Conservation (phyloP, 1,284 basidiomycete genomes). For the Ceratobasidium sp. region DNA sequence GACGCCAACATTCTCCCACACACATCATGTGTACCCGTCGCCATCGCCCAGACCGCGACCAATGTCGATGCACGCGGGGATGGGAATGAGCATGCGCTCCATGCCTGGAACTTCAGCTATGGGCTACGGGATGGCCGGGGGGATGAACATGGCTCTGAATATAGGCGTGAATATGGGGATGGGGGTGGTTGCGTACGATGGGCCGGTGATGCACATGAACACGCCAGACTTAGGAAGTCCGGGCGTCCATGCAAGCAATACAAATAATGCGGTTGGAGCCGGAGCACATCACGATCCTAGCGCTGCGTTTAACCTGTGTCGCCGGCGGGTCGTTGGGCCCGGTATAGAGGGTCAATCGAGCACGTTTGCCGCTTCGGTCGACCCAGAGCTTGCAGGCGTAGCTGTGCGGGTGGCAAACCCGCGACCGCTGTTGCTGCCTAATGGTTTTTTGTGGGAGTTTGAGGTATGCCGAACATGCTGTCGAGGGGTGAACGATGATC, state of each 20-base stretch:
- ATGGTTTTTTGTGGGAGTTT: conserved; percentile 45
- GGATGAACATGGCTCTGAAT: not conserved
- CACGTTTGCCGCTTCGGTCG: conserved; percentile 28
- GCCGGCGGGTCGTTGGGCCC: conserved; percentile 30
- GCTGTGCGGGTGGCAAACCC: conserved; percentile 38
- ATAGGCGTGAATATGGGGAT: conserved; percentile 1
- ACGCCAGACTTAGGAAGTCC: conserved; percentile 3
- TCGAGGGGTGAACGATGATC: not conserved
- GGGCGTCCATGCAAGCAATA: not conserved
- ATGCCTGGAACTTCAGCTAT: conserved; percentile 23
- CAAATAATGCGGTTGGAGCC: not conserved
- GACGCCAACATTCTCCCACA: conserved; percentile 33
- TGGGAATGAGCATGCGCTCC: conserved; percentile 25
- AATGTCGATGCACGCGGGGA: conserved; percentile 34
- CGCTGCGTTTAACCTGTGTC: conserved; percentile 36
- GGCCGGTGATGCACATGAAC: not conserved
- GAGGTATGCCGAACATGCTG: conserved; percentile 24
- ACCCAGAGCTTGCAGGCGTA: conserved; percentile 40
- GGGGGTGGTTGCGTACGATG: conserved; percentile 21
- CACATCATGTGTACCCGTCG: conserved; percentile 40
- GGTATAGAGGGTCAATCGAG: conserved; percentile 36
- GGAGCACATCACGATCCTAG: conserved; percentile 25
- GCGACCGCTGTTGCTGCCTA: conserved; percentile 27
- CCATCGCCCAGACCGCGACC: conserved; percentile 38
- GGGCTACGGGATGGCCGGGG: conserved; percentile 16